Conservation (phyloP, 192 early-diverging fungal species). For the Piromyces sp. region DNA sequence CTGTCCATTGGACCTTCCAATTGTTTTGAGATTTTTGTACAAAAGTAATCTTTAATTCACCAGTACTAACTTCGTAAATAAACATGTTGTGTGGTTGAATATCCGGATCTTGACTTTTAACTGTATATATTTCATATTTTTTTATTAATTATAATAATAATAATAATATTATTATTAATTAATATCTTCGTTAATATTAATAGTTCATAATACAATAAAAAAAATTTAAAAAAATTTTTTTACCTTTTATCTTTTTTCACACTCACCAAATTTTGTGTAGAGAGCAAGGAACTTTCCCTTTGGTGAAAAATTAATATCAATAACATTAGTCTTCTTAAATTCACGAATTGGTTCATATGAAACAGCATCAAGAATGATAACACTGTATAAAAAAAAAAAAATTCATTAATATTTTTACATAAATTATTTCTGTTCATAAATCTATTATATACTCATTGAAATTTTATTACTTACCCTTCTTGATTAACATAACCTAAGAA, state of each 20-base stretch:
- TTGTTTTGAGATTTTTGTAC: neutral
- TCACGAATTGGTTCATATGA: constrained; percentile 38
- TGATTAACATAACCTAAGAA: neutral
- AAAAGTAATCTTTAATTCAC: neutral
- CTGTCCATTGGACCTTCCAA: constrained; percentile 83
- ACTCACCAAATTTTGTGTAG: constrained; percentile 71
- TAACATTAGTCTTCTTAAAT: constrained; percentile 44
- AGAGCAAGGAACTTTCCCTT: constrained; percentile 70
- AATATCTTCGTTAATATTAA: too few relatives aligned
- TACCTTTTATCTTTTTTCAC: too few relatives aligned
- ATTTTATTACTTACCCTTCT: neutral
- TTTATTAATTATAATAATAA: too few relatives aligned
- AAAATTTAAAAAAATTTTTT: too few relatives aligned
- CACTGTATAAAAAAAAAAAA: constrained; percentile 18
- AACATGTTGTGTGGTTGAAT: neutral
- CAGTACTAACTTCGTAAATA: neutral
- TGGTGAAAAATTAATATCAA: constrained; percentile 85
- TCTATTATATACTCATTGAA: too few relatives aligned
- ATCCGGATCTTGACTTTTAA: neutral
- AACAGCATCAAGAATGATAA: constrained; percentile 55
- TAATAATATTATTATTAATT: too few relatives aligned
- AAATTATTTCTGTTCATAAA: neutral
- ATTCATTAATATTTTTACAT: neutral
- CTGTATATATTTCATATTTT: neutral
- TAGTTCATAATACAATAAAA: too few relatives aligned